These are phyloP conservation scores for Meyerozyma elateridarum DNA, from an alignment of 1,139 yeast genomes.

Conservation along the genomic window DNA sequence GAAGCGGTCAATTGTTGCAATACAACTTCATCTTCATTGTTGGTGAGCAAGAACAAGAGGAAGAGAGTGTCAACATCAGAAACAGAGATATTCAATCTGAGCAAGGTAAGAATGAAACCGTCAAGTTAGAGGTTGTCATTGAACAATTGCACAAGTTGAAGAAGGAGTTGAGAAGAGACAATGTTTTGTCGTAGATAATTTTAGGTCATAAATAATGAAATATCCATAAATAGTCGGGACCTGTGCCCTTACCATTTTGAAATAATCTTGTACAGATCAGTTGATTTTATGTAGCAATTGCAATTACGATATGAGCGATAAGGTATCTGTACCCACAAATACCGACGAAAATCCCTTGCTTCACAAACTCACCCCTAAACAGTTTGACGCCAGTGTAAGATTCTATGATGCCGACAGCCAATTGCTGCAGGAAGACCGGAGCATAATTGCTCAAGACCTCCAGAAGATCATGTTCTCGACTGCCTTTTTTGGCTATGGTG, in stretches of 20 bases:
- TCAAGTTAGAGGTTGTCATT: constrained; percentile 65
- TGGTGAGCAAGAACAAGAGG: constrained; percentile 85
- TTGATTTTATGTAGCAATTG: too few relatives aligned
- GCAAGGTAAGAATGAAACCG: constrained; percentile 86
- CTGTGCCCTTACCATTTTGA: too few relatives aligned
- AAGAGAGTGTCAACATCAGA: constrained; percentile 81
- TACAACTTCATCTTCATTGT: constrained; percentile 94
- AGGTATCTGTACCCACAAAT: constrained; percentile 6
- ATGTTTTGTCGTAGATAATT: constrained; percentile 36
- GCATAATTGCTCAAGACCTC: constrained; percentile 28
- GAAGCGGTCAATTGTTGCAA: constrained; percentile 89
- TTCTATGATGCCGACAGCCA: constrained; percentile 42
- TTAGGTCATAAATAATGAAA: not conserved
- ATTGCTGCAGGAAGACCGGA: constrained; percentile 28
- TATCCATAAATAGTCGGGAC: too few relatives aligned
- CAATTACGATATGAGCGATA: constrained; percentile 2
- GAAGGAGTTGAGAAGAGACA: constrained; percentile 67
- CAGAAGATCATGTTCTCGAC: constrained; percentile 22
- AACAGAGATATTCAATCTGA: constrained; percentile 81
- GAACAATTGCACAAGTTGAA: constrained; percentile 60
- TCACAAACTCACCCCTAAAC: constrained; percentile 27
- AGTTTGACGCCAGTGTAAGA: constrained; percentile 33
- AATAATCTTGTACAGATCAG: too few relatives aligned
- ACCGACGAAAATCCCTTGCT: constrained; percentile 23
- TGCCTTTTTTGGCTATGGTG: constrained; percentile 20